A percentile compares a stretch with the other conserved stretches of the same genome.
These are phyloP conservation scores for Domatiomyces globalis DNA, from an alignment of 2,329 filamentous ascomycete species.

Conservation along the genomic window DNA sequence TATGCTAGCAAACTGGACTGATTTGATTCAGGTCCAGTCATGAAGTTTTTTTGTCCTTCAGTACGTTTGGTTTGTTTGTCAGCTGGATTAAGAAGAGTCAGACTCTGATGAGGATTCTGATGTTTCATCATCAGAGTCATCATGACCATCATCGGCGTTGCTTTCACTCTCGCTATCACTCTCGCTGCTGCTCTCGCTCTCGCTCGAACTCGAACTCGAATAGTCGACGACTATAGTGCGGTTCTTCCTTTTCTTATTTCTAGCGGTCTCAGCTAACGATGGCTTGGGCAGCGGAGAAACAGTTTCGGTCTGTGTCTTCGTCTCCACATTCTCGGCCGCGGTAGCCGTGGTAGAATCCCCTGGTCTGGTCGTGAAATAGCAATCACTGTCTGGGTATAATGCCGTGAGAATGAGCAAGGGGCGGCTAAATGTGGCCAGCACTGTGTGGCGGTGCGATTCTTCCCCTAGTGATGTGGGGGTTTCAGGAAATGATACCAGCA, in stretches of 20 bases:
- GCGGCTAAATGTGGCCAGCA: neutral
- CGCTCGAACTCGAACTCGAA: slow-evolving; percentile 24
- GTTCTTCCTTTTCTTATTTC: slow-evolving; percentile 30
- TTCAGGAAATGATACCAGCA: neutral
- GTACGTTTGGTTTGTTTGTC: too few relatives aligned
- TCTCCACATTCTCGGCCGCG: slow-evolving; percentile 9
- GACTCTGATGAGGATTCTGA: neutral
- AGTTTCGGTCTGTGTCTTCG: too few relatives aligned
- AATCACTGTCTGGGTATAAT: slow-evolving; percentile 14
- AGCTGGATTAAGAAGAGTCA: too few relatives aligned
- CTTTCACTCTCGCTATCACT: too few relatives aligned
- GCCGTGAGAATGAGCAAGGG: slow-evolving; percentile 9
- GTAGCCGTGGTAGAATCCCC: neutral
- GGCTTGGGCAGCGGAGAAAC: slow-evolving; percentile 1
- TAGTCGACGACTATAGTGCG: slow-evolving; percentile 27
- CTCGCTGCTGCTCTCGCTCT: slow-evolving; percentile 22
- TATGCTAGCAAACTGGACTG: too few relatives aligned
- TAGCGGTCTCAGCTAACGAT: slow-evolving; percentile 6
- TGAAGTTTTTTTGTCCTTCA: too few relatives aligned
- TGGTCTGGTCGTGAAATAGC: slow-evolving; percentile 2
- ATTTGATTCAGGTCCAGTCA: too few relatives aligned
- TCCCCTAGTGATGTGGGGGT: neutral
- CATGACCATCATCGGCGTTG: neutral
- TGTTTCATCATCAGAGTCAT: neutral
- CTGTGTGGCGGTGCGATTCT: too few relatives aligned